A percentile compares a stretch with the other conserved stretches of the same genome.
Conservation (phyloP, 371 early-diverging fungal genomes). For the Capillidium rhysosporum region DNA sequence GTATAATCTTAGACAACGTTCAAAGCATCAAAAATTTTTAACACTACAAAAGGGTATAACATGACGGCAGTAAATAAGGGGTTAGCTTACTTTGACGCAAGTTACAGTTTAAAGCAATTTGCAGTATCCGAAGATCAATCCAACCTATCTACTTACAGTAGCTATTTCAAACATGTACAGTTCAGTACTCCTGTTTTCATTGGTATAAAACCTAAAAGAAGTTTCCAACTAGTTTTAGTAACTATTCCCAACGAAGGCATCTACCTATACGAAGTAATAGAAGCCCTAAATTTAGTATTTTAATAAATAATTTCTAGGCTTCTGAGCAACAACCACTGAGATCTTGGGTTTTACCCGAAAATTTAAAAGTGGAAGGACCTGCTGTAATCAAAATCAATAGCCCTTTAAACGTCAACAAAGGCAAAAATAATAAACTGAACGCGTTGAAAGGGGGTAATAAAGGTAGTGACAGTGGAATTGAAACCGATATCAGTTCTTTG, state of each 20-base stretch:
- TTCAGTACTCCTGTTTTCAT: no score
- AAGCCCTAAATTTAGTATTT: background rate
- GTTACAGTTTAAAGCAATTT: no score
- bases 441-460: background rate
- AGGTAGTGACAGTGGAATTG: conserved; percentile 2
- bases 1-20: no score
- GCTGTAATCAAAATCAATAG: background rate
- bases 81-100: no score
- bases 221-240: background rate
- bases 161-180: no score
- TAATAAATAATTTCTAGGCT: background rate
- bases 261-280: conserved; percentile 2
- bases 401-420: background rate
- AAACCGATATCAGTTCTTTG: background rate
- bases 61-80: no score
- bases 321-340: background rate
- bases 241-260: conserved; percentile 3
- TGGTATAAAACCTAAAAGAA: background rate
- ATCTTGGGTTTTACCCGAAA: conserved; percentile 1
- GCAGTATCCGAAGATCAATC: no score
- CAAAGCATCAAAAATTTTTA: no score
- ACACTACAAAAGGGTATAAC: no score
- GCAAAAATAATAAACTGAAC: background rate
- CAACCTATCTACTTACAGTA: no score
- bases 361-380: background rate